These are phyloP conservation scores for Deinandra increscens DNA, from an alignment of 129 eudicot species.

Conservation along the genomic window DNA sequence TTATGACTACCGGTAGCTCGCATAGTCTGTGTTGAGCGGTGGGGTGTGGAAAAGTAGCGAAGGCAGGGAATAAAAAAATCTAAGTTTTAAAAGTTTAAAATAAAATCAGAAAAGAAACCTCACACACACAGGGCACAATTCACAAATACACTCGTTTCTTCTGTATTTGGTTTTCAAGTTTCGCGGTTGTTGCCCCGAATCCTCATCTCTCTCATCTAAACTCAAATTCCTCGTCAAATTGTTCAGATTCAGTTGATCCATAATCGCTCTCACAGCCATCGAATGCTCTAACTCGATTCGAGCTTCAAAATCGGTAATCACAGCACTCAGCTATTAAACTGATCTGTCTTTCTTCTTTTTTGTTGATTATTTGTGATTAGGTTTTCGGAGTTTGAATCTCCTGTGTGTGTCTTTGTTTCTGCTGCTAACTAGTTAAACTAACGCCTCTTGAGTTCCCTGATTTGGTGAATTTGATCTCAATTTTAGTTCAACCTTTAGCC, in stretches of 20 bases:
- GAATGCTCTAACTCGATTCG: conserved; percentile 18
- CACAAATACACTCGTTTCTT: conserved; percentile 22
- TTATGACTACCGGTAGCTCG: too few species aligned
- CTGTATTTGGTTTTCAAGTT: conserved; percentile 45
- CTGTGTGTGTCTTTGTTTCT: neutral
- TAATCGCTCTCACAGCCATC: neutral
- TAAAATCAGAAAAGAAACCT: conserved; percentile 20
- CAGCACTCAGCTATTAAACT: conserved; percentile 17
- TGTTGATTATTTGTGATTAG: conserved; percentile 12
- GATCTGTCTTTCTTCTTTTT: conserved; percentile 8
- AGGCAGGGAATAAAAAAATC: neutral
- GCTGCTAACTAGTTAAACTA: conserved; percentile 22
- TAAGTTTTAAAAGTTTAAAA: conserved; percentile 13
- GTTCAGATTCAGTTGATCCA: conserved; percentile 24
- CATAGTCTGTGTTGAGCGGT: neutral
- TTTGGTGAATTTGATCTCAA: conserved; percentile 16
- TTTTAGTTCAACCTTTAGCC: conserved; percentile 8
- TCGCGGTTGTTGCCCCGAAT: conserved; percentile 63
- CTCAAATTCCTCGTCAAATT: conserved; percentile 10
- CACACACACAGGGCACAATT: neutral
- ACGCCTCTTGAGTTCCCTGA: conserved; percentile 8
- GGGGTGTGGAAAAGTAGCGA: neutral
- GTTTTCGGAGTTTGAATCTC: conserved; percentile 24
- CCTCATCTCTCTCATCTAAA: conserved; percentile 25
- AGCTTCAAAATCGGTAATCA: conserved; percentile 36